phyloP scores from a whole-genome alignment of 73 alveolate species.

The Paramecium caudatum region DNA sequence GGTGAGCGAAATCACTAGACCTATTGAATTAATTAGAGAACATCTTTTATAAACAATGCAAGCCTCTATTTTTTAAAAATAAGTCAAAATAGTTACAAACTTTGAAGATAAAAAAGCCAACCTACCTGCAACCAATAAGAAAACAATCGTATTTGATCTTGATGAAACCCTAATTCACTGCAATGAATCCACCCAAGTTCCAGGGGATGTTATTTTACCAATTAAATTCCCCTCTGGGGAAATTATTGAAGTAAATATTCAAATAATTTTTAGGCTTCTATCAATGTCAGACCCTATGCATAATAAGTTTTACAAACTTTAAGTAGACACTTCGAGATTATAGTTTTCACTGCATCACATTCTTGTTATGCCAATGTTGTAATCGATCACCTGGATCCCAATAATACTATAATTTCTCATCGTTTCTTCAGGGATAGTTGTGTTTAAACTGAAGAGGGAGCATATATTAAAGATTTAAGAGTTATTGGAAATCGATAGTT shows the following conservation, averaged over 20 bases:
- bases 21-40: conserved; percentile 59
- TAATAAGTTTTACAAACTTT: conserved; percentile 69
- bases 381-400: conserved; percentile 77
- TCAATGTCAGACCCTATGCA: conserved; percentile 80
- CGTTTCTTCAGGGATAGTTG: conserved; percentile 79
- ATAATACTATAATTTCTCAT: conserved; percentile 60
- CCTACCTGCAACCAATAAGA: conserved; percentile 62
- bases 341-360: conserved; percentile 81
- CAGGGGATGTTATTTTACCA: conserved; percentile 75
- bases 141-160: conserved; percentile 74
- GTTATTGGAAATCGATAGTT: conserved; percentile 62
- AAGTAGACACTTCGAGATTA: conserved; percentile 70
- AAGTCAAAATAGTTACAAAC: conserved; percentile 9
- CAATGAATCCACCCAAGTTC: conserved; percentile 64
- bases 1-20: conserved; percentile 28
- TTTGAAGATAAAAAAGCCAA: conserved; percentile 68
- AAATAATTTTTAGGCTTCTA: conserved; percentile 74
- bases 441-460: conserved; percentile 78
- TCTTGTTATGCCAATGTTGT: conserved; percentile 79
- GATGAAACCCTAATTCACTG: conserved; percentile 80
- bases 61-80: conserved; percentile 56
- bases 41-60: conserved; percentile 70
- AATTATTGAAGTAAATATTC: conserved; percentile 65
- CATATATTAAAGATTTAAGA: conserved; percentile 78
- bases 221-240: conserved; percentile 78